Evolutionary conservation across 192 early-diverging fungal genomes (phyloP), one percentile per base, ranked within the genome.

Genomic region (Pilobolus umbonatus): DNA sequence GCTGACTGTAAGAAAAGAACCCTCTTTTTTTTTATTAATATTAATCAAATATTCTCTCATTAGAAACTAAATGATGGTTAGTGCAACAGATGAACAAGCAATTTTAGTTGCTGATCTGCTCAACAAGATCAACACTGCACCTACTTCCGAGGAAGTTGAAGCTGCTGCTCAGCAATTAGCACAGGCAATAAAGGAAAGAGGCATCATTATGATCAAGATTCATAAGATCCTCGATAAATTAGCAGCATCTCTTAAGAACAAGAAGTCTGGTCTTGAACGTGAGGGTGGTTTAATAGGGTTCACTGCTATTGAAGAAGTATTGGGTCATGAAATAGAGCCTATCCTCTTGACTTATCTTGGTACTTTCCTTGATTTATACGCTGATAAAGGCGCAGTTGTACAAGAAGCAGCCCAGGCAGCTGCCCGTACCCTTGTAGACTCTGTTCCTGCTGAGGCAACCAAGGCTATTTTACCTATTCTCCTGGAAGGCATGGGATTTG

Each of bases 281-380:
- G 82, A 90, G 56, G 85, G 82, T 53, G 81, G 86, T 42, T 56
- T 81, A 38, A 74, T 84, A 32, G 80, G 76, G 11, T 83, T 81
- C 71, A 73, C 75, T 64, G 83, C 82, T 34, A 44, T 90, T 34
- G 83, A 80, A 19, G 72, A 72, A 34, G 71, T 79, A 12, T 70
- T 90, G 38, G 79, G 80, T 44, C 75, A 80, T 42, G 69, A 73
- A 7, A 76, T 72, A n/a, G 88, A 87, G 52, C 85, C 86, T 12
- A 77, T 80, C 60, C 57, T 88, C 60, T 57, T 87, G 29, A 75
- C 72, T 2, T 61, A 76, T 31, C 69, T 90, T 14, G 77, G 84
- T 26, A 61, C 71, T 32, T 76, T 87, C 28, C 65, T 90, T 26
- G 83, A 77, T 39, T 35, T 71, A 15, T 80, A 80, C 53, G 81